Conservation (phyloP, 2,329 filamentous ascomycete genomes). For the Fusarium tricinctum region DNA sequence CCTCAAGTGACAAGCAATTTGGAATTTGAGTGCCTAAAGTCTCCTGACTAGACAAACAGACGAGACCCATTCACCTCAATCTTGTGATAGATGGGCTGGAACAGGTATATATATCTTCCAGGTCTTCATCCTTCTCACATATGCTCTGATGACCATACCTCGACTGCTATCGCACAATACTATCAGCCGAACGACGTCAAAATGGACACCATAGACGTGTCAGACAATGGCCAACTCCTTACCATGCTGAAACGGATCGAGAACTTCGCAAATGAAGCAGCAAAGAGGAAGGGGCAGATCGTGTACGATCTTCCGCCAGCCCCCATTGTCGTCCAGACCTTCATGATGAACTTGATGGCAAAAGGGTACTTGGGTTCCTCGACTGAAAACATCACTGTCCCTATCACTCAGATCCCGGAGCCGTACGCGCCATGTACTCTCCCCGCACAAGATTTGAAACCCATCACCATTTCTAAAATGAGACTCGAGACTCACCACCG, state of each 20-base stretch:
- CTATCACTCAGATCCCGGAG: slow-evolving; percentile 8
- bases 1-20: too few species aligned
- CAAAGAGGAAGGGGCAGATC: slow-evolving; percentile 2
- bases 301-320: neutral
- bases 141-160: too few species aligned
- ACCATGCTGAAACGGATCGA: slow-evolving; percentile 2
- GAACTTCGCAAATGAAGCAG: neutral
- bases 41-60: too few species aligned
- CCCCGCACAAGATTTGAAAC: neutral
- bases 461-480: slow-evolving; percentile 9
- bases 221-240: neutral
- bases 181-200: neutral
- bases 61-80: too few species aligned
- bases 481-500: slow-evolving; percentile 38
- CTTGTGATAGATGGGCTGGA: too few species aligned
- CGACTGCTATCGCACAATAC: too few species aligned
- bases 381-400: neutral
- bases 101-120: too few species aligned
- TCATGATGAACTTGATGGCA: slow-evolving; percentile 1
- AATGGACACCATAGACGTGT: slow-evolving; percentile 18
- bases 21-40: too few species aligned
- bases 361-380: neutral
- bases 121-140: too few species aligned
- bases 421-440: neutral
- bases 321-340: neutral